phyloP scores from a whole-genome alignment of 106 monocot genomes.

The Acanthochlamys bracteata region DNA sequence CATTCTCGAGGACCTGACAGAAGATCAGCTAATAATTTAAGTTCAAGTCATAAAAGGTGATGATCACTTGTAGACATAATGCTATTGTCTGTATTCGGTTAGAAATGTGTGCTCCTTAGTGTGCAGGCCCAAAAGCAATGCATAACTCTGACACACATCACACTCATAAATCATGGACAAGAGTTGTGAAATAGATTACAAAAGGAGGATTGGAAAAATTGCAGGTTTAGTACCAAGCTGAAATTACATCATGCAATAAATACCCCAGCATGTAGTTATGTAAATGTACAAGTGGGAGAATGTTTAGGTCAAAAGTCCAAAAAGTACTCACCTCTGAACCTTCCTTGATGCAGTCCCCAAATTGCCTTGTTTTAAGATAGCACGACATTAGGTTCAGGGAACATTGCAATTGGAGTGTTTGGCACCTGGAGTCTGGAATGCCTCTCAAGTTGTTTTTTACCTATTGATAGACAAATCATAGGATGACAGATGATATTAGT shows the following conservation, averaged over 20 bases:
- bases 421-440: constrained; percentile 42
- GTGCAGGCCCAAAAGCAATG: too few species aligned
- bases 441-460: constrained; percentile 84
- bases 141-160: not conserved
- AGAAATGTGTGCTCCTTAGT: too few species aligned
- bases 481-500: not conserved
- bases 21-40: not conserved
- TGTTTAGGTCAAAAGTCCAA: not conserved
- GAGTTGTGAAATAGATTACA: not conserved
- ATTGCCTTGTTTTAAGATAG: constrained; percentile 68
- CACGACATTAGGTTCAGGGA: constrained; percentile 97
- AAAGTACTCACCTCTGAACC: constrained; percentile 63
- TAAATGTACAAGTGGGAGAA: too few species aligned
- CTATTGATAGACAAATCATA: constrained; percentile 21
- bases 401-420: constrained; percentile 73
- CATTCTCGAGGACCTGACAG: constrained; percentile 65
- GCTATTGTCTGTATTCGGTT: too few species aligned
- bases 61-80: too few species aligned
- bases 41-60: not conserved
- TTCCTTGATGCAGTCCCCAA: constrained; percentile 80
- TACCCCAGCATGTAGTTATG: too few species aligned
- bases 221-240: not conserved
- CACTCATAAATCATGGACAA: not conserved
- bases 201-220: not conserved
- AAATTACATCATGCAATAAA: too few species aligned